Evolutionary conservation across 306 rosid species (phyloP).

Genomic region (Cyamopsis tetragonoloba): DNA sequence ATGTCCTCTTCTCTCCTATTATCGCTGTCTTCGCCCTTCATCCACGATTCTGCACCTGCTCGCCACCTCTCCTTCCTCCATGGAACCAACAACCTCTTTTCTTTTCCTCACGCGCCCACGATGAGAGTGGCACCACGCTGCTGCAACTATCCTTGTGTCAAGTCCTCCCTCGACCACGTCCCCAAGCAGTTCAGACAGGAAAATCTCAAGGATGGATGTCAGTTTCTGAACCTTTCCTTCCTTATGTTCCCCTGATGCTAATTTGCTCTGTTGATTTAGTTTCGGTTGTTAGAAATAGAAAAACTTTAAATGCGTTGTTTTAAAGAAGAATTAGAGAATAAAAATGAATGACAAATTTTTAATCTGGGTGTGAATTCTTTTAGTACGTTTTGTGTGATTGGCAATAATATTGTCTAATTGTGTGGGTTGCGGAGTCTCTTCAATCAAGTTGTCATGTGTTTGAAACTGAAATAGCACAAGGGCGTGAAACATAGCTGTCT

Average conservation of each 20-base stretch:
- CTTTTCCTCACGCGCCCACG: slow-evolving; percentile 7
- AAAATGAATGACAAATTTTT: background rate
- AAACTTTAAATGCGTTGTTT: background rate
- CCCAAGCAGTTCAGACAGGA: slow-evolving; percentile 80
- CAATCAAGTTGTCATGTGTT: background rate
- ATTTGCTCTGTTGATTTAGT: background rate
- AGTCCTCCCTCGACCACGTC: slow-evolving; percentile 54
- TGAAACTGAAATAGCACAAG: background rate
- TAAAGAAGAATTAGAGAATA: background rate
- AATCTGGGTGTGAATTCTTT: background rate
- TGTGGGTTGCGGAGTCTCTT: background rate
- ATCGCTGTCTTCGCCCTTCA: slow-evolving; percentile 33
- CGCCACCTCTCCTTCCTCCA: slow-evolving; percentile 45
- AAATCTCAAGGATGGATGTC: slow-evolving; percentile 88
- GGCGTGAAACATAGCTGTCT: background rate
- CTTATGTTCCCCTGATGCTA: background rate
- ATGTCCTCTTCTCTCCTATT: slow-evolving; percentile 48
- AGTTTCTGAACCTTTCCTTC: slow-evolving; percentile 29
- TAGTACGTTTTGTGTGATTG: background rate
- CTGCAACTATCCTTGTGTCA: slow-evolving; percentile 38
- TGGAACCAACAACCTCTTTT: slow-evolving; percentile 48
- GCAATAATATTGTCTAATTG: background rate
- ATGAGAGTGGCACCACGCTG: slow-evolving; percentile 24
- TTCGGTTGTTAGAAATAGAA: background rate
- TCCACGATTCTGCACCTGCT: slow-evolving; percentile 20